These are phyloP conservation scores for Cucumis sativus DNA, from an alignment of 306 rosid genomes.

Conservation along the genomic window Cucumber_9930_V3 NC_026657.2:33214501-33215000, in stretches of 20 bases:
- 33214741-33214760: background rate
- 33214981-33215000: conserved; percentile 79
- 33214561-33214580: conserved; percentile 63
- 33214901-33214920: conserved; percentile 87
- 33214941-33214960: conserved; percentile 67
- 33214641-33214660: conserved; percentile 65
- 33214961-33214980: conserved; percentile 61
- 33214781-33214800: background rate
- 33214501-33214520: background rate
- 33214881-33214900: conserved; percentile 78
- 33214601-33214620: conserved; percentile 79
- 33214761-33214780: background rate
- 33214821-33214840: conserved; percentile 49
- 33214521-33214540: background rate
- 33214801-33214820: background rate
- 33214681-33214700: conserved; percentile 88
- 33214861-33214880: conserved; percentile 45
- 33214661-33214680: conserved; percentile 84
- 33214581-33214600: conserved; percentile 78
- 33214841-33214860: conserved; percentile 41
- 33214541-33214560: conserved; percentile 38
- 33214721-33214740: background rate
- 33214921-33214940: conserved; percentile 64
- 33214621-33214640: conserved; percentile 77
- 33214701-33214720: conserved; percentile 56